phyloP scores from a whole-genome alignment of 192 early-diverging fungal species.

The Backusella luteola region DNA sequence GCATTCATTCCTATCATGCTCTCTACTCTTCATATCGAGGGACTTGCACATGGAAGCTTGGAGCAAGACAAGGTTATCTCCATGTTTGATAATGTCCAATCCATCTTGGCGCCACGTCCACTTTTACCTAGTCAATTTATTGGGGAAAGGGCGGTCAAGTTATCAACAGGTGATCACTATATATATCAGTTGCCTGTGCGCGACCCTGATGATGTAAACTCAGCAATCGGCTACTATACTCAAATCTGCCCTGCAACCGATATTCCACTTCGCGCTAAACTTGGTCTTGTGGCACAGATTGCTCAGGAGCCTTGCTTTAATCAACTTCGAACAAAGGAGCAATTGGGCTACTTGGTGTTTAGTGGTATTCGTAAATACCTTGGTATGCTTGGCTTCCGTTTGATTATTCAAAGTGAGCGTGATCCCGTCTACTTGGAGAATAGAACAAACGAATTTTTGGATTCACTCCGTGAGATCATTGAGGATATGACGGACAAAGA shows the following conservation, averaged over 20 bases:
- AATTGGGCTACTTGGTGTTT: constrained; percentile 69
- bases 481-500: constrained; percentile 61
- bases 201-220: constrained; percentile 79
- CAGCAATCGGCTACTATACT: constrained; percentile 76
- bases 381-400: constrained; percentile 60
- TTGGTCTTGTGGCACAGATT: constrained; percentile 73
- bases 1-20: constrained; percentile 66
- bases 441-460: constrained; percentile 72
- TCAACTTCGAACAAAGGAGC: constrained; percentile 84
- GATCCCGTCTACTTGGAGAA: constrained; percentile 75
- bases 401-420: constrained; percentile 83
- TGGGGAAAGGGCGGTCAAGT: constrained; percentile 31
- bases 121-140: constrained; percentile 46
- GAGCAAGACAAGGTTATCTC: constrained; percentile 51
- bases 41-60: constrained; percentile 81
- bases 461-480: constrained; percentile 32
- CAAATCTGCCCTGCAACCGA: constrained; percentile 62
- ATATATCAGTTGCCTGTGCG: constrained; percentile 44
- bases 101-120: constrained; percentile 50
- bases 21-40: constrained; percentile 63
- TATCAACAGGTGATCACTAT: constrained; percentile 33
- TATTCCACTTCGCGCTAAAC: constrained; percentile 44
- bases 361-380: constrained; percentile 50
- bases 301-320: constrained; percentile 85
- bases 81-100: constrained; percentile 50